Percentiles rank a stretch among this genome's conserved stretches.
Conservation (phyloP, 352 stramenopile species). For the Phytophthora pisi region DNA sequence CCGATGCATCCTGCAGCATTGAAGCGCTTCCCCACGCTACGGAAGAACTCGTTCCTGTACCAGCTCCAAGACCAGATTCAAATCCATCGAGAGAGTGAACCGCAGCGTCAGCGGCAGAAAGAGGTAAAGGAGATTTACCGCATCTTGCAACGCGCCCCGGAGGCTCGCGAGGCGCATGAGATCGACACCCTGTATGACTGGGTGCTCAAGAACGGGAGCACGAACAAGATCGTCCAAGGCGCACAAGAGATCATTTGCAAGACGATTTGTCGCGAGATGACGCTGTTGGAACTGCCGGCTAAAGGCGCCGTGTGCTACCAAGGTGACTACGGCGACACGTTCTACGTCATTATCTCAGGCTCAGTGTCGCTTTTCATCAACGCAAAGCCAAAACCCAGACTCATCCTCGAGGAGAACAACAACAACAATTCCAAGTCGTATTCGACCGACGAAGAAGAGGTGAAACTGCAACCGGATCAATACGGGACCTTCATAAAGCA, state of each 20-base stretch:
- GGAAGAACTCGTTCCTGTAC: slow-evolving; percentile 51
- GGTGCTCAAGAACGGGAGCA: slow-evolving; percentile 82
- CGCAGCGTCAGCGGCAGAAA: slow-evolving; percentile 47
- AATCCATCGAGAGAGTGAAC: slow-evolving; percentile 44
- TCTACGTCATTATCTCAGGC: slow-evolving; percentile 79
- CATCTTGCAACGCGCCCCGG: slow-evolving; percentile 52
- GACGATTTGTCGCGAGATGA: slow-evolving; percentile 90
- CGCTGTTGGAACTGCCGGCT: slow-evolving; percentile 63
- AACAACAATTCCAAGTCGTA: slow-evolving; percentile 5
- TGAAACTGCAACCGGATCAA: slow-evolving; percentile 41
- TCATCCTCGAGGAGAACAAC: slow-evolving; percentile 28
- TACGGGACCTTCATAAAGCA: slow-evolving; percentile 81
- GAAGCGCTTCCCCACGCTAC: slow-evolving; percentile 40
- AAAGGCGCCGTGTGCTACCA: slow-evolving; percentile 80
- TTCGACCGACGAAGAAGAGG: slow-evolving; percentile 29
- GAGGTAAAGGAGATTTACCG: slow-evolving; percentile 62
- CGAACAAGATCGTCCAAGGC: slow-evolving; percentile 81
- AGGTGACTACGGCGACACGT: slow-evolving; percentile 84
- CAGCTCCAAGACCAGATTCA: slow-evolving; percentile 70
- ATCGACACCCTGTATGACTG: slow-evolving; percentile 83
- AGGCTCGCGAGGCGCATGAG: slow-evolving; percentile 54
- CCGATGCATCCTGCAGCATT: slow-evolving; percentile 27
- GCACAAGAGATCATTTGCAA: slow-evolving; percentile 90
- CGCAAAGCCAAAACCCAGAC: slow-evolving; percentile 49
- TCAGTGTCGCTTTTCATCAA: slow-evolving; percentile 83